Conservation (phyloP, 2,329 filamentous ascomycete species). For the Stachybotrys chartarum region DNA sequence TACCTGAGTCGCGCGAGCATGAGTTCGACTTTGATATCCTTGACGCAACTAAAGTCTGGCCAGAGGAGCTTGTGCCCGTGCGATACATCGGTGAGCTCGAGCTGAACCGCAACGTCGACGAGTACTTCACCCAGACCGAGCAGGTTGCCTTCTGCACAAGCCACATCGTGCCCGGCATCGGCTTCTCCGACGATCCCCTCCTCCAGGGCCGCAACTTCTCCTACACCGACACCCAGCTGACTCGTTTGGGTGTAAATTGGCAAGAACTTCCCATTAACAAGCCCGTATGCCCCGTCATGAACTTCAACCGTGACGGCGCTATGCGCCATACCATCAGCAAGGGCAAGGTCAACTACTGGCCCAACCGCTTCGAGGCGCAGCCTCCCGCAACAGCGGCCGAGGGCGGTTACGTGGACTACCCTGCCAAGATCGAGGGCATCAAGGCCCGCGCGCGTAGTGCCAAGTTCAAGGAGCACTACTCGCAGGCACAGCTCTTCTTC, state of each 20-base stretch:
- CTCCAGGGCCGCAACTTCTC: constrained; percentile 66
- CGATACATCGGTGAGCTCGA: constrained; percentile 74
- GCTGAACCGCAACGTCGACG: constrained; percentile 72
- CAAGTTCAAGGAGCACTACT: constrained; percentile 74
- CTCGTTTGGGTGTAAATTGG: constrained; percentile 66
- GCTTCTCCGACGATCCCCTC: constrained; percentile 69
- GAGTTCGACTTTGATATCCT: constrained; percentile 82
- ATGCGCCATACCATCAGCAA: constrained; percentile 65
- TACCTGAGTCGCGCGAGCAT: constrained; percentile 63
- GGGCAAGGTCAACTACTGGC: constrained; percentile 61
- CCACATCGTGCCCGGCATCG: constrained; percentile 72
- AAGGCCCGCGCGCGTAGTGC: constrained; percentile 61
- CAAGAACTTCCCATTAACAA: constrained; percentile 72
- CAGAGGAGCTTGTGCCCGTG: constrained; percentile 67
- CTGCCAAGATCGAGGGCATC: constrained; percentile 56
- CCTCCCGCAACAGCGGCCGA: constrained; percentile 56
- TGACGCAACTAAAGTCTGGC: constrained; percentile 82
- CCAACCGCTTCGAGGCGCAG: constrained; percentile 53
- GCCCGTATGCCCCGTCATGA: constrained; percentile 68
- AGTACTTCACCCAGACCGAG: constrained; percentile 77
- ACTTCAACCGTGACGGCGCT: constrained; percentile 68
- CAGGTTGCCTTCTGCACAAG: constrained; percentile 77
- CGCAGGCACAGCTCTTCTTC: constrained; percentile 76
- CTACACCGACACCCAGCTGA: constrained; percentile 62
- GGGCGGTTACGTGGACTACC: constrained; percentile 62